Evolutionary conservation across 176 grass and related monocot genomes (phyloP).

Genomic region (Oryza rufipogon): DNA sequence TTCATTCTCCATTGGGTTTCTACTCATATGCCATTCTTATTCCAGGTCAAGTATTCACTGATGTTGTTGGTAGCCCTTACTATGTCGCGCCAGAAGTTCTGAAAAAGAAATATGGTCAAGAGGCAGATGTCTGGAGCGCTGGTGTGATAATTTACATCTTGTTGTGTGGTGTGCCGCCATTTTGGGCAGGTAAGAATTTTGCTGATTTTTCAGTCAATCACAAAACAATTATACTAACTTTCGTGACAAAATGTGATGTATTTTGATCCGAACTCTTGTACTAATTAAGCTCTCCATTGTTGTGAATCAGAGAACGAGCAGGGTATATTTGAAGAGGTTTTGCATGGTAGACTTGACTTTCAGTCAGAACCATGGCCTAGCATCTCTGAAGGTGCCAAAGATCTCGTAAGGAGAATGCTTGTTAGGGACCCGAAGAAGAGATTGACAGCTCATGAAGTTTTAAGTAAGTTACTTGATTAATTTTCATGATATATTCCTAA

Average conservation of each 20-base stretch:
- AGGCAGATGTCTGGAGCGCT: slow-evolving; percentile 92
- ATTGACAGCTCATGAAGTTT: slow-evolving; percentile 85
- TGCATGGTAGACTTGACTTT: slow-evolving; percentile 83
- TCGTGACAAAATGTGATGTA: neutral
- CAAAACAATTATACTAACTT: neutral
- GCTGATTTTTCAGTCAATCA: neutral
- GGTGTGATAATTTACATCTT: slow-evolving; percentile 95
- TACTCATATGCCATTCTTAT: slow-evolving; percentile 19
- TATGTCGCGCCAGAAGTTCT: slow-evolving; percentile 90
- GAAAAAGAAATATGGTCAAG: slow-evolving; percentile 83
- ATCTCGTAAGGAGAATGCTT: slow-evolving; percentile 92
- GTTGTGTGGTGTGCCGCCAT: slow-evolving; percentile 84
- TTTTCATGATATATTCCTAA: neutral
- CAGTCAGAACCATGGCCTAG: slow-evolving; percentile 90
- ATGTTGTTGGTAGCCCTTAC: slow-evolving; percentile 94
- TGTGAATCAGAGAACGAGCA: slow-evolving; percentile 76
- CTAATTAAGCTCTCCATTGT: neutral
- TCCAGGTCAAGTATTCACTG: slow-evolving; percentile 79
- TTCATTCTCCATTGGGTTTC: slow-evolving; percentile 3
- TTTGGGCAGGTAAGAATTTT: slow-evolving; percentile 75
- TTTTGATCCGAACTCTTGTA: neutral
- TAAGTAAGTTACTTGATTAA: slow-evolving; percentile 55
- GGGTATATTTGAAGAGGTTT: slow-evolving; percentile 94
- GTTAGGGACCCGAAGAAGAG: slow-evolving; percentile 81
- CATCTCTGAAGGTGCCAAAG: slow-evolving; percentile 88